These are phyloP conservation scores for Aspergillus bertholletiae DNA, from an alignment of 495 filamentous ascomycete species.

Conservation along the genomic window DNA sequence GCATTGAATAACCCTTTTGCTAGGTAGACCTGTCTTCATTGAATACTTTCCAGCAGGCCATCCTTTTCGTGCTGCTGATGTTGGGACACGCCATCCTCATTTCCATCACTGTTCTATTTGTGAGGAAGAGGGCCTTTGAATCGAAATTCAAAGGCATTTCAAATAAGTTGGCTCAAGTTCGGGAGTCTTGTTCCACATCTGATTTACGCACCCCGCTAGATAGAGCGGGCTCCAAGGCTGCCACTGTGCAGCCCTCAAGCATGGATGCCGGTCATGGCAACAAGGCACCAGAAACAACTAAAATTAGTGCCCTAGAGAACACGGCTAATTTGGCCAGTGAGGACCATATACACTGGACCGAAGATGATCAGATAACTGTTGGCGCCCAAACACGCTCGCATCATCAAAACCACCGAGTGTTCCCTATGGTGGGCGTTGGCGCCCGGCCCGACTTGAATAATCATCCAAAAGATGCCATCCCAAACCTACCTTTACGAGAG, in stretches of 20 bases:
- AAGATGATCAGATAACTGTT: constrained; percentile 35
- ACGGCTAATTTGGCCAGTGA: neutral
- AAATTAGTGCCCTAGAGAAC: neutral
- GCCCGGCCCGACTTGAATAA: constrained; percentile 43
- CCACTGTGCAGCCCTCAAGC: neutral
- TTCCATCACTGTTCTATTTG: constrained; percentile 42
- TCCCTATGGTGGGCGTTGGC: constrained; percentile 52
- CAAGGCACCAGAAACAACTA: neutral
- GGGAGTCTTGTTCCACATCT: constrained; percentile 8
- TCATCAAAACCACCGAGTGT: constrained; percentile 37
- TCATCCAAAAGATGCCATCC: constrained; percentile 31
- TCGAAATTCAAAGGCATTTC: constrained; percentile 58
- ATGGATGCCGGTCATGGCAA: neutral
- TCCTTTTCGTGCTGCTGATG: constrained; percentile 71
- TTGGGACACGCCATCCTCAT: constrained; percentile 59
- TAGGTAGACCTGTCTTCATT: constrained; percentile 61
- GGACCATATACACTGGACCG: constrained; percentile 19
- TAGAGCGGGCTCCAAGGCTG: too few relatives aligned
- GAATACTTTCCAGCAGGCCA: constrained; percentile 73
- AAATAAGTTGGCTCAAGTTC: constrained; percentile 29
- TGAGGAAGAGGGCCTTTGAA: constrained; percentile 70
- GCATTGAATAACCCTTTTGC: constrained; percentile 3
- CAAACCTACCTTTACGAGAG: constrained; percentile 14
- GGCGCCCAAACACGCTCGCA: constrained; percentile 13
- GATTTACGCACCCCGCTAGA: constrained; percentile 9